A percentile compares a stretch with the other conserved stretches of the same genome.
Evolutionary conservation across 768 basidiomycete species (phyloP).

Genomic region (Hortiboletus campestris): DNA sequence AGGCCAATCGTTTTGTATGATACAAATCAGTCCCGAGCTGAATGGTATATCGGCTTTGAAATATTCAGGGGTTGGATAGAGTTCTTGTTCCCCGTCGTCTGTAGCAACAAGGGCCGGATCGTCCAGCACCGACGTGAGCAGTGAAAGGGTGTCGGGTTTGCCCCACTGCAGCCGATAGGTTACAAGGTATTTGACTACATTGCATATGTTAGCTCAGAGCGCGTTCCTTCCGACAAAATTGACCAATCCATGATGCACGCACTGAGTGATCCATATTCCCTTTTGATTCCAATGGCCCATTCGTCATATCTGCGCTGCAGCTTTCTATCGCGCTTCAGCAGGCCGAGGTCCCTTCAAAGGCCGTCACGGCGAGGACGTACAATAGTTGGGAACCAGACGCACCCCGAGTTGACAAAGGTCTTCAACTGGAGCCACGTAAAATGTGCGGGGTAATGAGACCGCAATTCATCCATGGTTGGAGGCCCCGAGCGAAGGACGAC

Average conservation of each 20-base stretch:
- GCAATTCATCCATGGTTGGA: conserved; percentile 66
- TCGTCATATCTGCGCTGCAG: conserved; percentile 66
- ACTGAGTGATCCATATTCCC: conserved; percentile 68
- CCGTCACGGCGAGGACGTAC: background rate
- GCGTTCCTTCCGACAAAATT: background rate
- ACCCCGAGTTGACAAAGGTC: conserved; percentile 80
- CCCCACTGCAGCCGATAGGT: conserved; percentile 76
- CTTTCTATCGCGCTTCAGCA: conserved; percentile 69
- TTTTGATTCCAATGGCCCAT: conserved; percentile 55
- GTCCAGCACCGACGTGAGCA: conserved; percentile 56
- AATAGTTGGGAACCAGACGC: conserved; percentile 12
- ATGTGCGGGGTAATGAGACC: conserved; percentile 66
- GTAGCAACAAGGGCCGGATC: conserved; percentile 23
- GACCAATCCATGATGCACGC: conserved; percentile 18
- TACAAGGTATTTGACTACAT: conserved; percentile 67
- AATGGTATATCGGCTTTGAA: conserved; percentile 63
- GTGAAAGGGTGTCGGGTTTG: conserved; percentile 58
- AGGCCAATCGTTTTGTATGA: conserved; percentile 86
- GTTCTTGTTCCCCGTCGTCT: background rate
- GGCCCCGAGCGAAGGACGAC: conserved; percentile 54
- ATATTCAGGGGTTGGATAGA: conserved; percentile 42
- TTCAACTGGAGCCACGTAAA: conserved; percentile 78
- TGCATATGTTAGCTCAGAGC: background rate
- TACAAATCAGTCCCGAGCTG: conserved; percentile 52
- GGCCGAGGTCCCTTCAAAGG: conserved; percentile 66